Base-by-base conservation (phyloP, 2,329 filamentous ascomycete genomes). In the Dactylellina leptospora region DNA sequence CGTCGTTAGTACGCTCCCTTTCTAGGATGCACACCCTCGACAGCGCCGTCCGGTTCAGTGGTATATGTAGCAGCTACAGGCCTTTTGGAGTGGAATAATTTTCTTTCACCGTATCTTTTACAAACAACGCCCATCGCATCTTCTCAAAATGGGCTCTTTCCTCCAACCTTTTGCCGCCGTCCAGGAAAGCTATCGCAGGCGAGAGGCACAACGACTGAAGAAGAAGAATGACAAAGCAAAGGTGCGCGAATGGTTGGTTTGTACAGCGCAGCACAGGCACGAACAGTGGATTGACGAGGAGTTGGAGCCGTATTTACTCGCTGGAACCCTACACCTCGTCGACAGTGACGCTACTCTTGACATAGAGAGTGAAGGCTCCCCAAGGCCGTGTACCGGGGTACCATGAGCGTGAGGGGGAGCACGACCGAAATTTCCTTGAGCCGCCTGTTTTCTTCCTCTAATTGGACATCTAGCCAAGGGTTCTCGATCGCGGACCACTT, bases 261-360 rank as follows among this genome's bases (percentile, higher is more conserved):
- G 47, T 23, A 71, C 66, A 18, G 66, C 58, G 23, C 66, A 71
- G 51, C 51, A 71, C 44, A 56, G 44, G 28, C 58, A 71, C 38
- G 66, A 71, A 23, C 62, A 68, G n/a, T 71, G 66, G 66, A 22
- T 71, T n/a, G 66, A 71, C 22, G 66, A 63, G 28, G 58, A 71
- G 13, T 25, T 71, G 20, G 66, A 71, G n/a, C 44, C 50, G 18
- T 62, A 63, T 23, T 22, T 63, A 5, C 54, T 63, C 4, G 28
- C 56, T 1, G 64, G 50, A 8, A 51, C 50, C n/a, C 20, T 70
- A 33, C 64, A 70, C 23, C 64, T 70, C 4, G 64, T 70, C 10
- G 64, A 61, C 27, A 61, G 40, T 18, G 51, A 66, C 44, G 25
- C 44, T 4, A 50, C 42, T n/a, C 3, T 11, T 30, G 18, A 45